These are phyloP conservation scores for Pichia sp. DNA, from an alignment of 1,139 yeast species.

Conservation along the genomic window DNA sequence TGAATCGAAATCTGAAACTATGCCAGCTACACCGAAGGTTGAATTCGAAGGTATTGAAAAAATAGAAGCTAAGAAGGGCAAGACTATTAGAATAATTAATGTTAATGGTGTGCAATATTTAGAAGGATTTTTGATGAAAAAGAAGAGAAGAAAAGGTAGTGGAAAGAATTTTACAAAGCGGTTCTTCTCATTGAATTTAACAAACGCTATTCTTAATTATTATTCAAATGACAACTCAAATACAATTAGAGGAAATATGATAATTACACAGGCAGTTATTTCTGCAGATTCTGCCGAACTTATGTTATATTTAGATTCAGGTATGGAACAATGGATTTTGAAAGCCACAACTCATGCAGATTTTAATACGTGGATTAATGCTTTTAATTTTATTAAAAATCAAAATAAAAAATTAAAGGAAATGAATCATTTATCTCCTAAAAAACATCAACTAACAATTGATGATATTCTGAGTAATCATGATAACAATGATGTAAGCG, in stretches of 20 bases:
- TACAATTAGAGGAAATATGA: constrained; percentile 87
- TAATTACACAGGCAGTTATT: constrained; percentile 70
- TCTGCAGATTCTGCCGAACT: constrained; percentile 66
- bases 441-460: not conserved
- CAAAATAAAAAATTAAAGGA: constrained; percentile 18
- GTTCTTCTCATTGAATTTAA: constrained; percentile 74
- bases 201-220: constrained; percentile 78
- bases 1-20: constrained; percentile 11
- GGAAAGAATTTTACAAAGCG: constrained; percentile 85
- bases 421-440: not conserved
- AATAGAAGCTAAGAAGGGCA: constrained; percentile 19
- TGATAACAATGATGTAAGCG: not conserved
- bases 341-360: constrained; percentile 61
- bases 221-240: constrained; percentile 64
- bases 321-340: constrained; percentile 91
- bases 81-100: constrained; percentile 23
- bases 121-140: constrained; percentile 71
- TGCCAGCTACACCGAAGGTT: too few relatives aligned
- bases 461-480: not conserved
- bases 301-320: constrained; percentile 83
- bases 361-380: constrained; percentile 78
- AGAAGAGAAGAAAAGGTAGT: constrained; percentile 62
- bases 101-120: constrained; percentile 53
- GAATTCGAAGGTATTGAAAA: too few relatives aligned
- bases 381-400: constrained; percentile 48